Conservation (phyloP, 345 rosid species). For the Adansonia digitata region DNA sequence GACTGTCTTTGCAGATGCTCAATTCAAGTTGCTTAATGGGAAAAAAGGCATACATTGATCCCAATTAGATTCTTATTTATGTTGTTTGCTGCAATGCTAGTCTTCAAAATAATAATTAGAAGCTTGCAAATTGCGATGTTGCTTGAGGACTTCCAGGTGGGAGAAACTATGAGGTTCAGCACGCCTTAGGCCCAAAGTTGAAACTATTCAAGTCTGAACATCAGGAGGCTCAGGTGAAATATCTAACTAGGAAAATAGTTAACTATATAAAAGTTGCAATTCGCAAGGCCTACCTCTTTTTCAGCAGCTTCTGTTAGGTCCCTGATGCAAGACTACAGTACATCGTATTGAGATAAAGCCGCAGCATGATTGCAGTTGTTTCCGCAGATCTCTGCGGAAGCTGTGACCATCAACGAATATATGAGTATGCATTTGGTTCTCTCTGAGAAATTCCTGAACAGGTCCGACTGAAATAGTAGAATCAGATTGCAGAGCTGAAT, state of each 20-base stretch:
- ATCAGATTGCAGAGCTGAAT: background rate
- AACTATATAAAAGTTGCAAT: background rate
- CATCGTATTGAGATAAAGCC: conserved; percentile 83
- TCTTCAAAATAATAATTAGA: background rate
- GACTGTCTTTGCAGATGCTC: background rate
- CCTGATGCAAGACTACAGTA: conserved; percentile 79
- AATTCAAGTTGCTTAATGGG: background rate
- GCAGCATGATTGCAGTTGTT: conserved; percentile 59
- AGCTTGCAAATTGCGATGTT: background rate
- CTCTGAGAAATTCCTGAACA: background rate
- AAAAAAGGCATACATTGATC: background rate
- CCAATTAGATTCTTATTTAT: background rate
- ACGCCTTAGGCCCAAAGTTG: background rate
- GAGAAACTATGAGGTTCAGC: background rate
- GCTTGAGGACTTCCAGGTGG: background rate
- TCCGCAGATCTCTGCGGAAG: conserved; percentile 79
- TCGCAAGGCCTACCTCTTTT: conserved; percentile 58
- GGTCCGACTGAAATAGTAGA: background rate
- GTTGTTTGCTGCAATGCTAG: background rate
- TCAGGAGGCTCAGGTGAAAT: background rate
- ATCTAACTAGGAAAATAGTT: background rate
- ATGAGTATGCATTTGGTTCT: conserved; percentile 7
- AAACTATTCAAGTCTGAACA: background rate
- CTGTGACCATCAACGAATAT: conserved; percentile 37
- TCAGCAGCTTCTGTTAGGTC: conserved; percentile 71